phyloP scores from a whole-genome alignment of 202 grass and related monocot genomes.

The Panicum hallii region DNA sequence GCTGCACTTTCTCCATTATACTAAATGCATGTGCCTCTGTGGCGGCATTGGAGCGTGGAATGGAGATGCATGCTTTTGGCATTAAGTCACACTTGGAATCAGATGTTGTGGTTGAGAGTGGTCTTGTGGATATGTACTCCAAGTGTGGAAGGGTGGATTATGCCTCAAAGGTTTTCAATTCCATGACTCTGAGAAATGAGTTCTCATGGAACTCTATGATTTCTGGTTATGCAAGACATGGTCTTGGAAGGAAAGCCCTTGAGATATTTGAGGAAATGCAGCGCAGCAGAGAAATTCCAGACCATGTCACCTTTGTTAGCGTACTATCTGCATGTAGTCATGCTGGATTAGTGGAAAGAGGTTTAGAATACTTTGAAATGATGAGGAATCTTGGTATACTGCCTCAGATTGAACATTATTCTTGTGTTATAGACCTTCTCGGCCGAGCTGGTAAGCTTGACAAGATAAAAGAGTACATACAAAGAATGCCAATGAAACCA shows the following conservation, averaged over 20 bases:
- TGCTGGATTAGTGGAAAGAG: constrained; percentile 79
- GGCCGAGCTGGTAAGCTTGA: constrained; percentile 69
- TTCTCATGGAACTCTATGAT: constrained; percentile 95
- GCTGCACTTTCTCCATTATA: constrained; percentile 71
- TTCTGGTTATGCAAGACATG: constrained; percentile 80
- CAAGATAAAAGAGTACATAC: constrained; percentile 71
- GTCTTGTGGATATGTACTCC: constrained; percentile 85
- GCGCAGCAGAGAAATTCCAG: constrained; percentile 45
- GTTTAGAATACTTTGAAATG: constrained; percentile 72
- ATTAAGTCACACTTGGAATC: constrained; percentile 66
- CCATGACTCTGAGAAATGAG: constrained; percentile 69
- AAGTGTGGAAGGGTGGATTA: constrained; percentile 88
- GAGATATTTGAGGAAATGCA: constrained; percentile 80
- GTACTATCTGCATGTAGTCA: constrained; percentile 89
- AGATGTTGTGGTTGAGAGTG: constrained; percentile 74
- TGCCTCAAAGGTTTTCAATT: constrained; percentile 74
- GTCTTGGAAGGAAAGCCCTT: constrained; percentile 68
- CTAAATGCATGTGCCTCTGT: constrained; percentile 78
- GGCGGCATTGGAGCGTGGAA: constrained; percentile 70
- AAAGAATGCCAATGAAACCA: constrained; percentile 81
- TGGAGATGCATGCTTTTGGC: constrained; percentile 87
- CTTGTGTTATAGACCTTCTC: constrained; percentile 80
- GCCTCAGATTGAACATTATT: constrained; percentile 81
- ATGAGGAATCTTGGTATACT: constrained; percentile 56
- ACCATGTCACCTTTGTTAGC: constrained; percentile 78